These are phyloP conservation scores for Lactuca sativa DNA, from an alignment of 129 eudicot genomes.

Conservation along the genomic window DNA sequence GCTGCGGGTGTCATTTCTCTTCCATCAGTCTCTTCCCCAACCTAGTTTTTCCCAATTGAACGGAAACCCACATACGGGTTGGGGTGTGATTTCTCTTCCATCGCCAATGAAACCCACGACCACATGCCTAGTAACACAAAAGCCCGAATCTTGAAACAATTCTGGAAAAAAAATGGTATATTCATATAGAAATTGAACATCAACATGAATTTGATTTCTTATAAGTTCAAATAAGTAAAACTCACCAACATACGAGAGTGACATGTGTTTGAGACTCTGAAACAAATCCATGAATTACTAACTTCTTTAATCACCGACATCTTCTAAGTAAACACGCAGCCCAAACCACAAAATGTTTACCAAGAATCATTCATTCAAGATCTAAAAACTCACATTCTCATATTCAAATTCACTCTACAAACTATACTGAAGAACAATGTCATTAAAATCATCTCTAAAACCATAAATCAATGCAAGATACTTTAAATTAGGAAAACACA, in stretches of 20 bases:
- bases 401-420: constrained; percentile 45
- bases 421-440: constrained; percentile 53
- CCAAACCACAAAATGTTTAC: constrained; percentile 62
- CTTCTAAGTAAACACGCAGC: constrained; percentile 54
- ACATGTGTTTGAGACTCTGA: constrained; percentile 57
- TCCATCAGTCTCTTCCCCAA: too few relatives aligned
- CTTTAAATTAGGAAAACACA: constrained; percentile 55
- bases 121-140: too few relatives aligned
- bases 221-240: constrained; percentile 64
- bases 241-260: constrained; percentile 64
- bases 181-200: constrained; percentile 65
- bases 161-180: constrained; percentile 20
- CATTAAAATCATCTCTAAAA: constrained; percentile 53
- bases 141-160: too few relatives aligned
- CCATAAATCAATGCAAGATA: constrained; percentile 70
- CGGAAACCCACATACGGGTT: too few relatives aligned
- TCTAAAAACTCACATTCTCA: constrained; percentile 64
- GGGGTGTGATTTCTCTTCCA: too few relatives aligned
- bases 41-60: too few relatives aligned
- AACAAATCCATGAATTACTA: constrained; percentile 64
- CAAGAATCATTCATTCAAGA: constrained; percentile 71
- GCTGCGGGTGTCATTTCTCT: too few relatives aligned
- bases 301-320: constrained; percentile 52
- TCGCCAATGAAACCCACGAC: too few relatives aligned
- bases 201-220: constrained; percentile 57